Conservation (phyloP, 2,329 filamentous ascomycete genomes). For the Pestalotiopsis sp. region DNA sequence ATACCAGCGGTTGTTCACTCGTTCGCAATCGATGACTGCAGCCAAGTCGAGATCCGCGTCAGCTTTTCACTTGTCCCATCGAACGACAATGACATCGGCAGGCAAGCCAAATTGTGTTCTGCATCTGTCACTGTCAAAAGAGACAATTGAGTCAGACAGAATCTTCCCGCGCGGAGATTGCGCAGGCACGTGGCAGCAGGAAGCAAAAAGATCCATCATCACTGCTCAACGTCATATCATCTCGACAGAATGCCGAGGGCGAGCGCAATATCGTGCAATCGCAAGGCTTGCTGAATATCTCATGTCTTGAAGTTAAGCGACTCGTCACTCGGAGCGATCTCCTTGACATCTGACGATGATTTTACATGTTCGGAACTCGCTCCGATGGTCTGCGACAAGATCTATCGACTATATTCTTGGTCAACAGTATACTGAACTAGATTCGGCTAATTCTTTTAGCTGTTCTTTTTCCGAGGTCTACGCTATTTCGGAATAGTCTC, state of each 20-base stretch:
- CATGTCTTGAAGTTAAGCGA: neutral
- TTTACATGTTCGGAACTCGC: neutral
- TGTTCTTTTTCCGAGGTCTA: neutral
- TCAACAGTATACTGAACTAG: neutral
- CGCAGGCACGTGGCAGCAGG: neutral
- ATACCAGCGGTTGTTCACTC: neutral
- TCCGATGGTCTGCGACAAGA: neutral
- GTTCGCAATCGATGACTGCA: conserved; percentile 1
- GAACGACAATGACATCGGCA: neutral
- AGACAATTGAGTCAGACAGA: neutral
- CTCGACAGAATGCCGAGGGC: neutral
- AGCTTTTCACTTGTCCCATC: neutral
- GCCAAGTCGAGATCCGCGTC: conserved; percentile 1
- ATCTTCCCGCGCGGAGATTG: neutral
- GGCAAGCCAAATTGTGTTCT: neutral
- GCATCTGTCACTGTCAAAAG: neutral
- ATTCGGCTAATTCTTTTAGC: neutral
- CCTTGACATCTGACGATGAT: neutral
- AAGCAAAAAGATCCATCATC: neutral
- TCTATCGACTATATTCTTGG: neutral
- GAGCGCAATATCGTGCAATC: neutral
- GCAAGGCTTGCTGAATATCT: neutral
- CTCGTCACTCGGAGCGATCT: neutral
- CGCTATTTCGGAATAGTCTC: neutral
- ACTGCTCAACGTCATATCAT: neutral